A percentile compares a stretch with the other conserved stretches of the same genome.
phyloP scores from a whole-genome alignment of 352 stramenopile species.

The Globisporangium paroecandrum region DNA sequence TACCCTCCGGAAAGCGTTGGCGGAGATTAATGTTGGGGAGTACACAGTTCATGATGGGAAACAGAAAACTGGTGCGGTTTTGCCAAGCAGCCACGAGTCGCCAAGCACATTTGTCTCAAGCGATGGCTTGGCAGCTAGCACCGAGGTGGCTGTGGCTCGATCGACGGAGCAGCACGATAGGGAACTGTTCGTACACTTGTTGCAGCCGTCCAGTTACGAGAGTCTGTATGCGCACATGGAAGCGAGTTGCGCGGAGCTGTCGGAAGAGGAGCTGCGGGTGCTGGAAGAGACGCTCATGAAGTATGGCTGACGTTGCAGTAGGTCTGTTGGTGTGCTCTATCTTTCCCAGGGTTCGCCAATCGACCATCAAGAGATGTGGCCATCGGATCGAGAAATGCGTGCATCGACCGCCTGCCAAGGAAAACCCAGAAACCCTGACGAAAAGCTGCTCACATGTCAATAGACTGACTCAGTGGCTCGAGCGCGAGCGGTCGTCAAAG shows the following conservation, averaged over 20 bases:
- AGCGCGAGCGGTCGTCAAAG: not conserved
- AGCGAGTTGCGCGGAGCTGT: conserved; percentile 12
- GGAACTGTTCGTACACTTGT: no score
- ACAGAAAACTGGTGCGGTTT: not conserved
- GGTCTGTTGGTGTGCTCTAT: not conserved
- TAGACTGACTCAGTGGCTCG: not conserved
- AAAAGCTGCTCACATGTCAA: not conserved
- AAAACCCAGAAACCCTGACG: not conserved
- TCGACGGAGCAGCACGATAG: not conserved
- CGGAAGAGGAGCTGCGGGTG: conserved; percentile 25
- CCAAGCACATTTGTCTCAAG: not conserved
- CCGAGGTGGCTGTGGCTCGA: not conserved
- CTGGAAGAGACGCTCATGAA: conserved; percentile 26
- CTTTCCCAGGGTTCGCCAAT: not conserved
- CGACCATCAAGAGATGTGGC: not conserved
- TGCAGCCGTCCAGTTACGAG: conserved; percentile 14
- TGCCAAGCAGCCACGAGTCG: not conserved
- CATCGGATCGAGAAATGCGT: not conserved
- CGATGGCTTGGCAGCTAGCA: not conserved
- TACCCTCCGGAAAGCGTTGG: not conserved
- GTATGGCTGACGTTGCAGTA: not conserved
- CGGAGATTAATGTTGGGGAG: conserved; percentile 19
- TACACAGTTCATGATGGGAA: not conserved
- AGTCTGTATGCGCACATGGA: not conserved
- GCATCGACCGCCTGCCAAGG: not conserved